phyloP scores from a whole-genome alignment of 495 filamentous ascomycete genomes.

The Bacidia gigantensis region DNA sequence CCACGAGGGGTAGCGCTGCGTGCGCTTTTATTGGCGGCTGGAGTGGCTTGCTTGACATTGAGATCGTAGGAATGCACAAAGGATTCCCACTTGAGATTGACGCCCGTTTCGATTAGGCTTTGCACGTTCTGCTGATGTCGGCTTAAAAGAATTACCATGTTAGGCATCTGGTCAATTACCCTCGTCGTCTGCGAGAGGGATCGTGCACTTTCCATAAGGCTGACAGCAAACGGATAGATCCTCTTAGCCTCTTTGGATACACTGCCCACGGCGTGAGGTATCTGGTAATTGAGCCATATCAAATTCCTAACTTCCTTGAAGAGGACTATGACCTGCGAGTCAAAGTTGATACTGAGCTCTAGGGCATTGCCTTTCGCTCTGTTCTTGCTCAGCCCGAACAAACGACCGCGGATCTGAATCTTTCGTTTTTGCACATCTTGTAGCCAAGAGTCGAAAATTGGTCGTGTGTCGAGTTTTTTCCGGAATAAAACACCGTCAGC shows the following conservation, averaged over 20 bases:
- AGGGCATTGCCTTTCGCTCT: slow-evolving; percentile 72
- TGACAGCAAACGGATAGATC: slow-evolving; percentile 94
- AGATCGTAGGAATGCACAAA: slow-evolving; percentile 94
- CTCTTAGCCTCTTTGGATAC: slow-evolving; percentile 93
- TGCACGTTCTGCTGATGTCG: slow-evolving; percentile 86
- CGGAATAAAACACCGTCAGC: slow-evolving; percentile 79
- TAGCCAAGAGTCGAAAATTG: slow-evolving; percentile 89
- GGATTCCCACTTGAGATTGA: slow-evolving; percentile 88
- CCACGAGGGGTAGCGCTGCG: slow-evolving; percentile 38
- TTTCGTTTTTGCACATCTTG: slow-evolving; percentile 75
- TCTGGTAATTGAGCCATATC: slow-evolving; percentile 79
- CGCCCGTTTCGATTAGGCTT: slow-evolving; percentile 63
- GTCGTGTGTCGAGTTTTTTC: slow-evolving; percentile 86
- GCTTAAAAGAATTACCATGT: slow-evolving; percentile 72
- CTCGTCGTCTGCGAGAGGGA: slow-evolving; percentile 78
- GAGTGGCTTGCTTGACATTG: slow-evolving; percentile 57
- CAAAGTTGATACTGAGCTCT: slow-evolving; percentile 89
- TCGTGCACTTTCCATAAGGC: slow-evolving; percentile 91
- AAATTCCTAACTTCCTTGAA: slow-evolving; percentile 99
- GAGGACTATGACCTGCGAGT: slow-evolving; percentile 86
- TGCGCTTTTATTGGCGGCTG: slow-evolving; percentile 23
- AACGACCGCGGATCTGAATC: slow-evolving; percentile 75
- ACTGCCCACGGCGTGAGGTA: slow-evolving; percentile 87
- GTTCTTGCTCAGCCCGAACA: slow-evolving; percentile 82
- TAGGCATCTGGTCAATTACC: slow-evolving; percentile 65